Evolutionary conservation across 495 filamentous ascomycete genomes (phyloP), one percentile per base, ranked within the genome.

Genomic region (Penicillium silybi): DNA sequence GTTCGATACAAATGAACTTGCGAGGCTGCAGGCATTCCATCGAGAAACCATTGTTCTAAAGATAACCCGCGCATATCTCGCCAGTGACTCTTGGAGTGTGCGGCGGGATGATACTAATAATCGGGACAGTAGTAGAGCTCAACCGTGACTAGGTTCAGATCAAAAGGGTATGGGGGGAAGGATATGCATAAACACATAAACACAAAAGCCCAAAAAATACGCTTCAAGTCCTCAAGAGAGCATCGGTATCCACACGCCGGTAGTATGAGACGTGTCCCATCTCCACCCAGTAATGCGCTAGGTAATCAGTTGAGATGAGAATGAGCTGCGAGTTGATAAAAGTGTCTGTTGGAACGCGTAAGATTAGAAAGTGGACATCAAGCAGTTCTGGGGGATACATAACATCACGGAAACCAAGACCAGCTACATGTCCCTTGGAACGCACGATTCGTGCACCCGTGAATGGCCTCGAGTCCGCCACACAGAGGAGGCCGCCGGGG

Each of bases 191-290:
- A 25, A 22, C 10, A 26, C 23, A 27, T 6, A 22, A 27, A 16
- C 13, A 23, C 7, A 4, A 48, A 25, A 25, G 20, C 8, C 26
- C 23, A 10, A 25, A 40, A 46, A 48, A 35, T 18, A 7, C n/a
- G 17, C 17, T 6, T 65, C 41, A 72, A 37, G 41, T 93, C 77
- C 87, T 83, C 76, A 71, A 75, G 50, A 90, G 83, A 78, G 87
- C 48, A 46, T 92, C 86, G 53, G 95, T 82, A 60, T 96, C 76
- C 20, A 96, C 84, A 44, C 92, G 80, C 48, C 85, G 76, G 59
- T 85, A 93, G 60, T 83, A 92, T 34, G 82, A 90, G 50, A 96
- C 87, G 55, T 92, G 87, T 0, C 85, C 85, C 70, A 90, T 86
- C 4, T 72, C 63, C 42, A 82, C 74, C 92, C 92, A 97, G 65